These are phyloP conservation scores for Zangia roseola DNA, from an alignment of 768 basidiomycete genomes.

Conservation along the genomic window DNA sequence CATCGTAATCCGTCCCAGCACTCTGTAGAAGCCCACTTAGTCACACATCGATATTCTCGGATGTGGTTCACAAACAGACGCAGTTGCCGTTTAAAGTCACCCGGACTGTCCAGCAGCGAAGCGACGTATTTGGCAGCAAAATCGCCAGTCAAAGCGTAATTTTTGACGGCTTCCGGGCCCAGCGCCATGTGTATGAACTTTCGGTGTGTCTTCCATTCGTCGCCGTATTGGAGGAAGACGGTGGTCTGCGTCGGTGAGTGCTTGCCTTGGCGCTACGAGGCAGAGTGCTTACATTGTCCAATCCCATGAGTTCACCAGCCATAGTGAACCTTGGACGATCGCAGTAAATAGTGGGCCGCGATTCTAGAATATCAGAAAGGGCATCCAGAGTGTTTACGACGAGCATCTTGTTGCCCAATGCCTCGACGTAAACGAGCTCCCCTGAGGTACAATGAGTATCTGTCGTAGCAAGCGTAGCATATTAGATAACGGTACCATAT, in stretches of 20 bases:
- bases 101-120: constrained; percentile 12
- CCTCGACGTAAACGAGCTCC: constrained; percentile 29
- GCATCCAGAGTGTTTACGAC: constrained; percentile 29
- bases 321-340: constrained; percentile 35
- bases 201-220: constrained; percentile 22
- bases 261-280: constrained; percentile 19
- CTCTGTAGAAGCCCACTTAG: not conserved
- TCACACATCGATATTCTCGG: not conserved
- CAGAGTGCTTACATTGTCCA: constrained; percentile 14
- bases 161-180: constrained; percentile 26
- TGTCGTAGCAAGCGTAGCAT: not conserved
- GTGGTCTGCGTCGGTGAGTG: constrained; percentile 18
- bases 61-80: constrained; percentile 13
- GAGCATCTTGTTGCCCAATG: constrained; percentile 27
- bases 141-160: constrained; percentile 33
- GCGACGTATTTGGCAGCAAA: constrained; percentile 18
- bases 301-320: constrained; percentile 35
- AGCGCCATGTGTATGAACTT: constrained; percentile 32
- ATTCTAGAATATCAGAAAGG: constrained; percentile 30
- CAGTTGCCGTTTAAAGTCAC: constrained; percentile 20
- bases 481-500: not conserved
- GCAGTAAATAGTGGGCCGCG: constrained; percentile 27
- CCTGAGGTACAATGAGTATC: constrained; percentile 13
- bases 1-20: constrained; percentile 19
- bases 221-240: constrained; percentile 20